Evolutionary conservation across 805 yeast genomes (phyloP).

Genomic region (Yarrowia sp.): DNA sequence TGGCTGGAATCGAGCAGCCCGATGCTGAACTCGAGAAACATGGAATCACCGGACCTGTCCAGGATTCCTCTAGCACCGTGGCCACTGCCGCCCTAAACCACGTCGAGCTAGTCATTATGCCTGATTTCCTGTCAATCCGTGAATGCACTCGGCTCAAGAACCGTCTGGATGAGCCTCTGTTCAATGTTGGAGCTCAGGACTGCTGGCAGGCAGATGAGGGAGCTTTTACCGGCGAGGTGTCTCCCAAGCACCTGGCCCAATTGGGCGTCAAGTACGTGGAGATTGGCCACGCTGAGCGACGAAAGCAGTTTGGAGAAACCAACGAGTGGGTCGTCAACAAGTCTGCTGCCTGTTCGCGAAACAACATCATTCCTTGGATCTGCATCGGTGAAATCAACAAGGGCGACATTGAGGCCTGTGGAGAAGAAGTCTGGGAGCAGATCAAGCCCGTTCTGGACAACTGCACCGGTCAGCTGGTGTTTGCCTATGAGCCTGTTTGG

Average conservation of each 20-base stretch:
- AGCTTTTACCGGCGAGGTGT: slow-evolving; percentile 36
- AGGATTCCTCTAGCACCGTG: background rate
- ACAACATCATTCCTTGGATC: slow-evolving; percentile 32
- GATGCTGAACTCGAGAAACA: background rate
- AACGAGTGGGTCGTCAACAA: slow-evolving; percentile 32
- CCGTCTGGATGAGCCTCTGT: slow-evolving; percentile 14
- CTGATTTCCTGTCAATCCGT: slow-evolving; percentile 18
- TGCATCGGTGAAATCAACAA: slow-evolving; percentile 33
- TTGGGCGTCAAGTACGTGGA: slow-evolving; percentile 33
- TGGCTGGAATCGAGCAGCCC: slow-evolving; percentile 19
- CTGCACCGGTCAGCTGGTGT: slow-evolving; percentile 26
- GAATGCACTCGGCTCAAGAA: slow-evolving; percentile 32
- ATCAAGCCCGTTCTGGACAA: slow-evolving; percentile 14
- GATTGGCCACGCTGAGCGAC: slow-evolving; percentile 37
- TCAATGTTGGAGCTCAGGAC: slow-evolving; percentile 35
- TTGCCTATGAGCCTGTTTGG: slow-evolving; percentile 38
- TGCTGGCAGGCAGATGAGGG: slow-evolving; percentile 33
- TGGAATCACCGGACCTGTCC: slow-evolving; percentile 4
- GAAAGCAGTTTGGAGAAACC: slow-evolving; percentile 33
- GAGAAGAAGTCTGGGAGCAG: slow-evolving; percentile 22
- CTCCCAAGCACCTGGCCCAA: slow-evolving; percentile 32
- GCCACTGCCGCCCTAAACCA: slow-evolving; percentile 1
- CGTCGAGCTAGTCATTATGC: slow-evolving; percentile 22
- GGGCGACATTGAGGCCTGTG: slow-evolving; percentile 27
- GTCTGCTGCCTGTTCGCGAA: slow-evolving; percentile 30